Evolutionary conservation across 495 filamentous ascomycete genomes (phyloP), one percentile per base, ranked within the genome.

Genomic region (Podospora didyma): DNA sequence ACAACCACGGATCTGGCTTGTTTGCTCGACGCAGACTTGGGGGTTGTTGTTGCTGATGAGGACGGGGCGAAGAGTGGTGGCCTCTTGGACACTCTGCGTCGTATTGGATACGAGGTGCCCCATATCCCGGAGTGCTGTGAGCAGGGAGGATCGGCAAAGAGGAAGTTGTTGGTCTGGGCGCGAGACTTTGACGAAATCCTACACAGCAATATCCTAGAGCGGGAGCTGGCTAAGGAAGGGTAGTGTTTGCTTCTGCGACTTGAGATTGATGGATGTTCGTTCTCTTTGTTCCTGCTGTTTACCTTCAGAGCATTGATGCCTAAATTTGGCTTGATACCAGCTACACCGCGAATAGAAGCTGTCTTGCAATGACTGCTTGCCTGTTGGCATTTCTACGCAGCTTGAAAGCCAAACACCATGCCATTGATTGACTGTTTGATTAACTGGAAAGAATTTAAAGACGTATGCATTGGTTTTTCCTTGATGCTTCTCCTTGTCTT

Each of bases 21-120:
- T 48, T 48, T 78, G 46, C 52, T 75, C n/a, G 59, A 46, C 21
- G 70, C 69, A 1, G 59, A 64, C 17, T 17, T 62, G 46, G 74
- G 72, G 1, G 63, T 77, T 26, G 67, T 78, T 21, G 59, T 78
- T 31, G 64, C 71, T 14, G 69, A 75, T 49, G 54, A 58, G 7
- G 67, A 66, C 17, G 34, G 34, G 1, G 34, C 9, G 9, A 37
- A 37, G 34, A 66, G 64, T 1, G 57, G 63, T 6, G 70, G 70
- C 42, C 44, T 78, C 48, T 39, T 78, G 20, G 39, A 51, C 49
- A 70, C 69, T 14, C 48, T 78, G 19, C 51, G 51, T 51, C 67
- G 74, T 47, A 47, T 78, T 21, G 73, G 73, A 0, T 61, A 66
- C 28, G 57, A 61, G 16, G 73, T 76, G 6, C 66, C 67, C 2